Evolutionary conservation across 2,329 filamentous ascomycete genomes (phyloP).

Genomic region (Neonectria ditissima): DNA sequence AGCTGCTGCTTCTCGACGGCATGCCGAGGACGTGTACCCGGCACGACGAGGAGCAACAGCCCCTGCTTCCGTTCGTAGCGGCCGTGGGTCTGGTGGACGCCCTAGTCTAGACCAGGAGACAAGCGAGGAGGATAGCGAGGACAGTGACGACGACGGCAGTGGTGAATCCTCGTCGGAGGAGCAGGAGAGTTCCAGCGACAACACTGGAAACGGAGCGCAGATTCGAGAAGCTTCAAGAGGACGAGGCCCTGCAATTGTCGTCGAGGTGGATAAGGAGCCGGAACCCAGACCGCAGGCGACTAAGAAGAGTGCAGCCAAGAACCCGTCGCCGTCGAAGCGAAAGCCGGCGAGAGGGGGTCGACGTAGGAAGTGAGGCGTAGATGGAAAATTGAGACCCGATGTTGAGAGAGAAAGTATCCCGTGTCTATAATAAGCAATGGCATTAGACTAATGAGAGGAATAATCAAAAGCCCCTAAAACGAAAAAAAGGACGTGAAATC

Average conservation of each 20-base stretch:
- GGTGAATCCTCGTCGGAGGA: constrained; percentile 46
- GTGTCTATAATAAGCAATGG: constrained; percentile 28
- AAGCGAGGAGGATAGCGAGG: constrained; percentile 51
- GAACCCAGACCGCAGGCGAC: constrained; percentile 43
- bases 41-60: constrained; percentile 42
- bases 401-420: constrained; percentile 15
- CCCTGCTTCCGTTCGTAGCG: constrained; percentile 49
- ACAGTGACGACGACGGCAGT: constrained; percentile 40
- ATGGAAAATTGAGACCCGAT: constrained; percentile 23
- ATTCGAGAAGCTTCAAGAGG: constrained; percentile 45
- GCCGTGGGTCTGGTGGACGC: constrained; percentile 45
- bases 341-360: constrained; percentile 51
- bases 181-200: constrained; percentile 53
- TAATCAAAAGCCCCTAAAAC: constrained; percentile 15
- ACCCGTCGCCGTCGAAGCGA: constrained; percentile 54
- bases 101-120: constrained; percentile 49
- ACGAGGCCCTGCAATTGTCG: constrained; percentile 54
- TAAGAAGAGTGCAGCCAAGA: constrained; percentile 54
- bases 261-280: constrained; percentile 50
- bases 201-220: constrained; percentile 51
- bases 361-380: constrained; percentile 48
- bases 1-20: constrained; percentile 51
- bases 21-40: constrained; percentile 47
- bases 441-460: constrained; percentile 26
- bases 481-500: not conserved